Percentiles rank a stretch among this genome's conserved stretches.
Evolutionary conservation across 306 rosid genomes (phyloP).

Genomic region (Quercus glauca): DNA sequence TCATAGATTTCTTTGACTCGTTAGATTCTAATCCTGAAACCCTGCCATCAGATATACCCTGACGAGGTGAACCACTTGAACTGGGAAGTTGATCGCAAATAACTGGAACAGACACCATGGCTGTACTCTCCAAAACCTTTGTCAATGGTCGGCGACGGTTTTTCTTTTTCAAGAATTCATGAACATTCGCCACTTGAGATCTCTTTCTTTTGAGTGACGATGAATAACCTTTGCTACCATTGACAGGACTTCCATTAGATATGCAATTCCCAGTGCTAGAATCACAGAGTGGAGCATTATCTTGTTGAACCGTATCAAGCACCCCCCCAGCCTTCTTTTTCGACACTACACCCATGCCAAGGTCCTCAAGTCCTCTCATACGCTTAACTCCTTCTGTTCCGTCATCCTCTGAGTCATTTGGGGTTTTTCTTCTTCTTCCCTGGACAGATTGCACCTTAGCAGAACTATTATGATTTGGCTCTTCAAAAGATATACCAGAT

Average conservation of each 20-base stretch:
- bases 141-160: slow-evolving; percentile 72
- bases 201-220: slow-evolving; percentile 70
- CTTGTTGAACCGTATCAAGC: slow-evolving; percentile 57
- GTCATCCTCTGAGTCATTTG: slow-evolving; percentile 96
- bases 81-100: slow-evolving; percentile 59
- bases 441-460: slow-evolving; percentile 63
- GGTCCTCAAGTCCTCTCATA: slow-evolving; percentile 93
- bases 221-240: slow-evolving; percentile 49
- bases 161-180: slow-evolving; percentile 68
- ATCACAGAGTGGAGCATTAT: slow-evolving; percentile 51
- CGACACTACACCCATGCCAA: slow-evolving; percentile 63
- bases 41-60: slow-evolving; percentile 51
- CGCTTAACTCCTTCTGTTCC: slow-evolving; percentile 91
- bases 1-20: slow-evolving; percentile 46
- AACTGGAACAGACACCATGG: slow-evolving; percentile 79
- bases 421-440: slow-evolving; percentile 85
- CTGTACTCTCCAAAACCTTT: slow-evolving; percentile 86
- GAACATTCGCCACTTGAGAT: slow-evolving; percentile 63
- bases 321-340: slow-evolving; percentile 53
- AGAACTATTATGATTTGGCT: slow-evolving; percentile 66
- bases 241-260: slow-evolving; percentile 55
- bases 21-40: slow-evolving; percentile 50
- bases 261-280: slow-evolving; percentile 39
- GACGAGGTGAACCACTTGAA: slow-evolving; percentile 49
- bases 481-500: slow-evolving; percentile 90